These are phyloP conservation scores for Medicago ruthenica DNA, from an alignment of 306 rosid genomes.

Conservation along the genomic window DNA sequence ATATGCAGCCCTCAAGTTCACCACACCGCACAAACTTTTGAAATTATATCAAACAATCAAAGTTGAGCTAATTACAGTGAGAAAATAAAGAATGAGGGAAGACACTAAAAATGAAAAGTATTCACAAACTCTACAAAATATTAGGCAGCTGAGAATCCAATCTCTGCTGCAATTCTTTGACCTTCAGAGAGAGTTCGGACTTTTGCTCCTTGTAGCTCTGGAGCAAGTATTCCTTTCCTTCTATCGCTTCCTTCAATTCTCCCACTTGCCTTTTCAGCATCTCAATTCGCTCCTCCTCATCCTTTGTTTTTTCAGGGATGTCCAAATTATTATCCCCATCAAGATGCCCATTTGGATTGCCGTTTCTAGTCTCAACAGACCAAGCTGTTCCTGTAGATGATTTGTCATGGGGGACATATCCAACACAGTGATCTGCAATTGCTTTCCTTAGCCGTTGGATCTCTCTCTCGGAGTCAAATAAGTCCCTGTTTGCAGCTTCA, in stretches of 20 bases:
- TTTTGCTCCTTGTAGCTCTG: conserved; percentile 94
- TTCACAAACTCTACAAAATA: conserved; percentile 84
- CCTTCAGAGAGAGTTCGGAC: conserved; percentile 71
- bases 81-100: conserved; percentile 51
- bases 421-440: conserved; percentile 89
- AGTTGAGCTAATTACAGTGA: conserved; percentile 56
- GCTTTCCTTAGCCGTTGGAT: conserved; percentile 91
- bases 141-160: conserved; percentile 89
- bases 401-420: conserved; percentile 57
- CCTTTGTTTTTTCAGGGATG: conserved; percentile 58
- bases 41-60: conserved; percentile 44
- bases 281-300: conserved; percentile 73
- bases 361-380: conserved; percentile 60
- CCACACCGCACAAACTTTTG: conserved; percentile 46
- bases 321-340: conserved; percentile 65
- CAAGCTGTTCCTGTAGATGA: conserved; percentile 50
- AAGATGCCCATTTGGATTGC: conserved; percentile 64
- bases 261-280: conserved; percentile 84
- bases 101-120: conserved; percentile 47
- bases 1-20: conserved; percentile 31
- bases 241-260: conserved; percentile 88
- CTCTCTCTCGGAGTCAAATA: conserved; percentile 83
- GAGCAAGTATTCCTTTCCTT: conserved; percentile 86
- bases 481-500: conserved; percentile 73
- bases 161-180: conserved; percentile 87